Evolutionary conservation across 768 basidiomycete genomes (phyloP).

Genomic region (Tremella yokohamensis): DNA sequence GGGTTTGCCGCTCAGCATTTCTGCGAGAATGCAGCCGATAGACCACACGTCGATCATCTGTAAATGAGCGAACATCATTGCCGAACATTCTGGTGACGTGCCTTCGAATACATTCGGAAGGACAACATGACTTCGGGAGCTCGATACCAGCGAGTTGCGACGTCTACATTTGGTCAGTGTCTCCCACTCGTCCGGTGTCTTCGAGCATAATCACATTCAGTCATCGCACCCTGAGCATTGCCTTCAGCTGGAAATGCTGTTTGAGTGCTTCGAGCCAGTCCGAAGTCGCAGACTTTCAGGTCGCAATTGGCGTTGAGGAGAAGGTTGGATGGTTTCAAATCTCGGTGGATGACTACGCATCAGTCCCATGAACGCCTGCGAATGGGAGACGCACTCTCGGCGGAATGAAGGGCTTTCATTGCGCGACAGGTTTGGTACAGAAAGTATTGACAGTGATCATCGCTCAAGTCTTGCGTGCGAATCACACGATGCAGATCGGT

Average conservation of each 20-base stretch:
- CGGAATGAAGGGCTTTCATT: constrained; percentile 91
- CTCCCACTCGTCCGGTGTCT: neutral
- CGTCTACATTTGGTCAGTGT: constrained; percentile 49
- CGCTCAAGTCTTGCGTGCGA: constrained; percentile 86
- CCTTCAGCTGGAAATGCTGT: constrained; percentile 26
- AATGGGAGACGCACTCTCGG: constrained; percentile 56
- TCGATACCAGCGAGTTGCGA: constrained; percentile 97
- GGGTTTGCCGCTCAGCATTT: constrained; percentile 96
- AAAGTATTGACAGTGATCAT: constrained; percentile 90
- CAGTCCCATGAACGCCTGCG: neutral
- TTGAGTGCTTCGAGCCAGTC: constrained; percentile 64
- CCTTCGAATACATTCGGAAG: constrained; percentile 97
- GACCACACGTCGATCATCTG: constrained; percentile 53
- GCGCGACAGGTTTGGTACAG: constrained; percentile 89
- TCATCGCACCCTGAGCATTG: constrained; percentile 47
- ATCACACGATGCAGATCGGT: constrained; percentile 97
- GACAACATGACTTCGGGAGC: constrained; percentile 99
- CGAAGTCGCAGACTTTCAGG: constrained; percentile 71
- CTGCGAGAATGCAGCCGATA: constrained; percentile 60
- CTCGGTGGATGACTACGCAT: constrained; percentile 57
- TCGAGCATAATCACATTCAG: constrained; percentile 37
- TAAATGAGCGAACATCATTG: neutral
- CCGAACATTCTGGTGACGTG: constrained; percentile 12
- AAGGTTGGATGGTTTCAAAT: constrained; percentile 54
- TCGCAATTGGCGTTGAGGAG: constrained; percentile 54